phyloP scores from a whole-genome alignment of 305 asterid species.

The Coffea humblotiana region DNA sequence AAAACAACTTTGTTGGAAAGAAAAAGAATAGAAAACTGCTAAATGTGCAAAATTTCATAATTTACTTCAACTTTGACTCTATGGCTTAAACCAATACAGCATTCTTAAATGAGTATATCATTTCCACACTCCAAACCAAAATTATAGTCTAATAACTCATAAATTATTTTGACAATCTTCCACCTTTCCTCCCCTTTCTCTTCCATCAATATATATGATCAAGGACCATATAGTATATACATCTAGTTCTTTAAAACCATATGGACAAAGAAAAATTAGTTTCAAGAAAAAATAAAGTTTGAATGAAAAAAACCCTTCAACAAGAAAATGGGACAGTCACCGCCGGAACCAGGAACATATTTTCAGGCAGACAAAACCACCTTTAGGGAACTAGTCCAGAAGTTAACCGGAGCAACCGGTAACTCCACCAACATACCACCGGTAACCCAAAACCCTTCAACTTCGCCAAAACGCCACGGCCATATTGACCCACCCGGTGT shows the following conservation, averaged over 20 bases:
- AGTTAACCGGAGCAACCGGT: conserved; percentile 3
- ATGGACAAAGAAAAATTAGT: no score
- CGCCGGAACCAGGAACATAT: background rate
- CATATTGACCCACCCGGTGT: background rate
- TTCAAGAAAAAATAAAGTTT: no score
- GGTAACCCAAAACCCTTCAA: background rate
- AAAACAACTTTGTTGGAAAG: no score
- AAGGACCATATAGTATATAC: no score
- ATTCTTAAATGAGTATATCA: no score
- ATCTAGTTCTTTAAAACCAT: background rate
- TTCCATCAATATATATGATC: background rate
- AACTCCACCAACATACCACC: background rate
- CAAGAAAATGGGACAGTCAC: background rate
- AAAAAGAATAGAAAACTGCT: no score
- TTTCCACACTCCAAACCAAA: no score
- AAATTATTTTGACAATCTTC: background rate
- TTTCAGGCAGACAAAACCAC: background rate
- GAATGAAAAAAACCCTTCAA: background rate
- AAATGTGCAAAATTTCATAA: no score
- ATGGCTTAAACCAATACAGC: no score
- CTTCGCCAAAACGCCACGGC: background rate
- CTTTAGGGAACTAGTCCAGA: conserved; percentile 5
- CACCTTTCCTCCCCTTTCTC: background rate
- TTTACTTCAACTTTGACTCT: no score
- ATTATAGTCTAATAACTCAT: no score